A percentile compares a stretch with the other conserved stretches of the same genome.
Conservation (phyloP, 495 filamentous ascomycete species). For the Penicilliopsis zonata region DNA sequence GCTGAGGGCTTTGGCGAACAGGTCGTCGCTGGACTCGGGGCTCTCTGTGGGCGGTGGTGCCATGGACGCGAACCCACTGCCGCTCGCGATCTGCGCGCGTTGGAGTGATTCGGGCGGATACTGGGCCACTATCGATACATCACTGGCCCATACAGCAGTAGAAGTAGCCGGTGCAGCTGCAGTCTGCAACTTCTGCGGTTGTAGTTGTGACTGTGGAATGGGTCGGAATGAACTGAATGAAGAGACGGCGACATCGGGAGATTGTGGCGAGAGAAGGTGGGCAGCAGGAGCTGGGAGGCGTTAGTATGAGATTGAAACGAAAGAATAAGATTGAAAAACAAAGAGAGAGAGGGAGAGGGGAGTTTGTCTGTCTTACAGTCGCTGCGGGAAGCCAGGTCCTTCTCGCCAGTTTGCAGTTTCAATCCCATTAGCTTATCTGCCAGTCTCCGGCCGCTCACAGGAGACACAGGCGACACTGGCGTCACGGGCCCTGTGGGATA, state of each 20-base stretch:
- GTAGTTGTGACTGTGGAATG: slow-evolving; percentile 1
- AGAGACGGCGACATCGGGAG: slow-evolving; percentile 52
- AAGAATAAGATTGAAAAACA: not conserved
- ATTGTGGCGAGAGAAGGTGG: slow-evolving; percentile 47
- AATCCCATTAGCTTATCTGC: slow-evolving; percentile 66
- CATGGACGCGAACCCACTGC: slow-evolving; percentile 24
- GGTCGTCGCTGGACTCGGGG: slow-evolving; percentile 52
- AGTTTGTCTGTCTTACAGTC: slow-evolving; percentile 25
- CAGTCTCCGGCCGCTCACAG: slow-evolving; percentile 47
- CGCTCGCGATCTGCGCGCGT: slow-evolving; percentile 24
- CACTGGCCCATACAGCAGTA: no score
- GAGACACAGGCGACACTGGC: slow-evolving; percentile 50
- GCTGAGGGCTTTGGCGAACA: slow-evolving; percentile 72
- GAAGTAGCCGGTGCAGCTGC: no score
- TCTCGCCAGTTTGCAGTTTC: slow-evolving; percentile 58
- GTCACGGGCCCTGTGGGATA: slow-evolving; percentile 30
- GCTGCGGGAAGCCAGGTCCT: slow-evolving; percentile 36
- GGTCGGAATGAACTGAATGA: slow-evolving; percentile 45
- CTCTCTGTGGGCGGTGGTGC: slow-evolving; percentile 12
- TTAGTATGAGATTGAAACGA: not conserved
- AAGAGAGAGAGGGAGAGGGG: slow-evolving; percentile 1
- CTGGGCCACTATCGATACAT: slow-evolving; percentile 24
- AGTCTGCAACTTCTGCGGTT: no score
- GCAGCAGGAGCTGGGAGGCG: not conserved
- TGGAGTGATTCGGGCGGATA: slow-evolving; percentile 31